These are phyloP conservation scores for Borovskyia barvae DNA, from an alignment of 208 protist species.

Conservation along the genomic window DNA sequence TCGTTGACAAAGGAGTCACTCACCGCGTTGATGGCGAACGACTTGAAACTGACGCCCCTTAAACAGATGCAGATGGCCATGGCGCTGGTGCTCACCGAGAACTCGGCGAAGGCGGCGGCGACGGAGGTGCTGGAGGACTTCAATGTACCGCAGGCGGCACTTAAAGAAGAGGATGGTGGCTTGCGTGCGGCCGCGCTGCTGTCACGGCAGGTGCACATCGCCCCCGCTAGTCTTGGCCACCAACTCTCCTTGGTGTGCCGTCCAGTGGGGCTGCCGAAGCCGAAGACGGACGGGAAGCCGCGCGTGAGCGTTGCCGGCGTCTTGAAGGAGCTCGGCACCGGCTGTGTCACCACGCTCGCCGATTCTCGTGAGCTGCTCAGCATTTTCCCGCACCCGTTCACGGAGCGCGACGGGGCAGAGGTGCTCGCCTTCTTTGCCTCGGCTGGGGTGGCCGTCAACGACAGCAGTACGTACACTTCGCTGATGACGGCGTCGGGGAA, in stretches of 20 bases:
- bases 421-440: slow-evolving; percentile 88
- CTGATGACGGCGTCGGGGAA: slow-evolving; percentile 73
- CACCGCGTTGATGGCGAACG: slow-evolving; percentile 47
- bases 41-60: slow-evolving; percentile 61
- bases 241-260: slow-evolving; percentile 44
- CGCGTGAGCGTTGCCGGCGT: slow-evolving; percentile 78
- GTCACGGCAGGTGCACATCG: slow-evolving; percentile 55
- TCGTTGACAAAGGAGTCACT: slow-evolving; percentile 47
- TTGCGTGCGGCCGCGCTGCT: slow-evolving; percentile 54
- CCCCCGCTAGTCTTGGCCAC: slow-evolving; percentile 37
- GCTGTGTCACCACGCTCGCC: slow-evolving; percentile 77
- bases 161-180: slow-evolving; percentile 63
- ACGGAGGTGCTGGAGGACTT: slow-evolving; percentile 57
- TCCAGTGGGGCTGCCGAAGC: slow-evolving; percentile 17
- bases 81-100: slow-evolving; percentile 53
- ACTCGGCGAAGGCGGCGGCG: slow-evolving; percentile 46
- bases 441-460: slow-evolving; percentile 51
- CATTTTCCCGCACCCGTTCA: slow-evolving; percentile 73
- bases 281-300: slow-evolving; percentile 20
- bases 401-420: slow-evolving; percentile 79
- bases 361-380: slow-evolving; percentile 79
- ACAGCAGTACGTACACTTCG: slow-evolving; percentile 72
- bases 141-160: slow-evolving; percentile 37
- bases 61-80: slow-evolving; percentile 79
- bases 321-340: slow-evolving; percentile 80